Evolutionary conservation across 2,329 filamentous ascomycete genomes (phyloP), one percentile per base, ranked within the genome.

Genomic region (Neonectria punicea): DNA sequence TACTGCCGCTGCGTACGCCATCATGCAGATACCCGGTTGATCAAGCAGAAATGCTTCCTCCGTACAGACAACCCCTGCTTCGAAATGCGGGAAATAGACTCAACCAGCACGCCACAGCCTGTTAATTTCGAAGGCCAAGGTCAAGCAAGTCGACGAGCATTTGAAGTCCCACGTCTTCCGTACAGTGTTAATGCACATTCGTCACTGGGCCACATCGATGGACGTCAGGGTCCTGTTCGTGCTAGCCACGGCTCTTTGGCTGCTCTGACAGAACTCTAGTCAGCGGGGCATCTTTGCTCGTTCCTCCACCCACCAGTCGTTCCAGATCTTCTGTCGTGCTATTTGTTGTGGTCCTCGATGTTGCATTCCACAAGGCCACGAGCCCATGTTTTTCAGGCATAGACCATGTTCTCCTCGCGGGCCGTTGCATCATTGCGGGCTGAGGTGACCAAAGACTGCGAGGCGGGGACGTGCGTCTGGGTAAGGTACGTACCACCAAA

Each of bases 161-260:
- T 36, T 11, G 16, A 10, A 53, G 36, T 28, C 22, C 59, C 53
- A 13, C 53, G 53, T 56, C 32, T 34, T 28, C 6, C 20, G 44
- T 16, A 9, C 30, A 46, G 11, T 46, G 28, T 63, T 51, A 47
- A 51, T 59, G 56, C 51, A 59, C 61, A 51, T 46, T 50, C 51
- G 43, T 41, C 18, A 13, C 20, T 51, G 55, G 46, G 34, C 20
- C 34, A 25, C 32, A 41, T 36, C 22, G 53, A 56, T 59, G 25
- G 55, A 22, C 43, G 44, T 51, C 44, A 64, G 56, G 61, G 61
- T 64, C 61, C 56, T 51, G 61, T 63, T 63, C 61, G 61, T 59
- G 16, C 18, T 25, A 28, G 49, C 20, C 30, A 51, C 58, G 49
- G 58, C 55, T 13, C 28, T 32, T 25, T n/a, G 8, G n/a, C 25